phyloP scores from a whole-genome alignment of 768 basidiomycete species.

The Mycena belliarum region DNA sequence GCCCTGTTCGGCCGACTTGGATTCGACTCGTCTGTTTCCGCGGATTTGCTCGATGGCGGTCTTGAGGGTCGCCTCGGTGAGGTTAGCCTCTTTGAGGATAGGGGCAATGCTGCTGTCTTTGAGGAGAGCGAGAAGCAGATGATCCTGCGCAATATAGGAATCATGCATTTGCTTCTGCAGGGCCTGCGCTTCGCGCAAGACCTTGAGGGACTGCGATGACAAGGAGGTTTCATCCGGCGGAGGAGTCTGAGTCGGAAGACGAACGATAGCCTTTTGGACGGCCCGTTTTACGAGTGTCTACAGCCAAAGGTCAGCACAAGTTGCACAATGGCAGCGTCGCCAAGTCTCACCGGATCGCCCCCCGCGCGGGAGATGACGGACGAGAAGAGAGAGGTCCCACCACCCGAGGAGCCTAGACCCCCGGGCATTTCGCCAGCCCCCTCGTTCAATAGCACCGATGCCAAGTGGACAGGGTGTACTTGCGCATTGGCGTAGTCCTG shows the following conservation, averaged over 20 bases:
- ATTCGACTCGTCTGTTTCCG: slow-evolving; percentile 85
- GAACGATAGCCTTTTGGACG: slow-evolving; percentile 76
- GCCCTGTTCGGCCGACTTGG: slow-evolving; percentile 83
- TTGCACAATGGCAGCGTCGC: not conserved
- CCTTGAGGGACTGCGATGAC: slow-evolving; percentile 54
- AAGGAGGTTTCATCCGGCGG: slow-evolving; percentile 80
- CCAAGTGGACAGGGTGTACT: slow-evolving; percentile 79
- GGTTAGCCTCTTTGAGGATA: slow-evolving; percentile 72
- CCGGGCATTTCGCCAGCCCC: slow-evolving; percentile 40
- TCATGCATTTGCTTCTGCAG: slow-evolving; percentile 86
- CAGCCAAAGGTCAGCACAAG: not conserved
- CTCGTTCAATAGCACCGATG: slow-evolving; percentile 79
- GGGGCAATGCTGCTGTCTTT: slow-evolving; percentile 68
- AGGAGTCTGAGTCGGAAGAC: slow-evolving; percentile 81
- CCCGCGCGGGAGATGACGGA: slow-evolving; percentile 82
- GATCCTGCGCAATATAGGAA: slow-evolving; percentile 91
- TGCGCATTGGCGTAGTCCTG: slow-evolving; percentile 67
- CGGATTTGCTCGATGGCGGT: slow-evolving; percentile 78
- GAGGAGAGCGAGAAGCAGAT: slow-evolving; percentile 82
- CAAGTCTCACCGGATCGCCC: slow-evolving; percentile 70
- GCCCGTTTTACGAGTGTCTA: slow-evolving; percentile 65
- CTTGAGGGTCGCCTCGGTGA: slow-evolving; percentile 73
- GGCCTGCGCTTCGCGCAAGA: slow-evolving; percentile 70
- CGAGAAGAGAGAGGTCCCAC: slow-evolving; percentile 63
- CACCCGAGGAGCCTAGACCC: slow-evolving; percentile 29